phyloP scores from a whole-genome alignment of 108 stramenopile species.

The Skeletonema grethae region DNA sequence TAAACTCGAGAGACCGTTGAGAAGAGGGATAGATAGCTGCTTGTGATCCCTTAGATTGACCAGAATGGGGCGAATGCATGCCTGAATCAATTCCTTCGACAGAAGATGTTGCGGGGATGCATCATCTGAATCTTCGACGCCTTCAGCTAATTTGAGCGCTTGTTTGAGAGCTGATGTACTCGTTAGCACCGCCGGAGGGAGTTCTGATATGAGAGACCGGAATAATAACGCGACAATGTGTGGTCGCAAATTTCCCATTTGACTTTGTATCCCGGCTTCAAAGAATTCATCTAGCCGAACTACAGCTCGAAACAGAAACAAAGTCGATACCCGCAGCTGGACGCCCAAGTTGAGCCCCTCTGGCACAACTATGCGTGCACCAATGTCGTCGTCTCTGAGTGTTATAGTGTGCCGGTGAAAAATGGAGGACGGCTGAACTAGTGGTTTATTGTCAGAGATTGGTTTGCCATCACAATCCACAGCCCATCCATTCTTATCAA shows the following conservation, averaged over 20 bases:
- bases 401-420: slow-evolving; percentile 66
- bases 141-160: slow-evolving; percentile 61
- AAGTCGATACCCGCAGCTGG: slow-evolving; percentile 74
- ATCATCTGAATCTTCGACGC: slow-evolving; percentile 41
- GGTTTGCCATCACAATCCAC: slow-evolving; percentile 41
- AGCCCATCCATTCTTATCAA: slow-evolving; percentile 81
- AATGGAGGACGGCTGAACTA: slow-evolving; percentile 57
- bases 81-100: slow-evolving; percentile 83
- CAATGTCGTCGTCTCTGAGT: slow-evolving; percentile 35
- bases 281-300: slow-evolving; percentile 71
- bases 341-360: slow-evolving; percentile 72
- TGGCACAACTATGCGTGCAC: slow-evolving; percentile 47
- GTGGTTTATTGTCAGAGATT: slow-evolving; percentile 12
- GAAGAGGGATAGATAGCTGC: slow-evolving; percentile 64
- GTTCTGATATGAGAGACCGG: slow-evolving; percentile 76
- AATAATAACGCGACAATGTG: slow-evolving; percentile 84
- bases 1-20: slow-evolving; percentile 72
- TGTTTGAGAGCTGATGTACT: slow-evolving; percentile 73
- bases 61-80: slow-evolving; percentile 82
- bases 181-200: slow-evolving; percentile 55
- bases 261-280: slow-evolving; percentile 61
- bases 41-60: slow-evolving; percentile 81
- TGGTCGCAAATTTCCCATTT: slow-evolving; percentile 76
- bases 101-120: slow-evolving; percentile 55
- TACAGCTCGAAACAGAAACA: slow-evolving; percentile 69